Conservation (phyloP, 1,284 basidiomycete genomes). For the Boletus sp. region DNA sequence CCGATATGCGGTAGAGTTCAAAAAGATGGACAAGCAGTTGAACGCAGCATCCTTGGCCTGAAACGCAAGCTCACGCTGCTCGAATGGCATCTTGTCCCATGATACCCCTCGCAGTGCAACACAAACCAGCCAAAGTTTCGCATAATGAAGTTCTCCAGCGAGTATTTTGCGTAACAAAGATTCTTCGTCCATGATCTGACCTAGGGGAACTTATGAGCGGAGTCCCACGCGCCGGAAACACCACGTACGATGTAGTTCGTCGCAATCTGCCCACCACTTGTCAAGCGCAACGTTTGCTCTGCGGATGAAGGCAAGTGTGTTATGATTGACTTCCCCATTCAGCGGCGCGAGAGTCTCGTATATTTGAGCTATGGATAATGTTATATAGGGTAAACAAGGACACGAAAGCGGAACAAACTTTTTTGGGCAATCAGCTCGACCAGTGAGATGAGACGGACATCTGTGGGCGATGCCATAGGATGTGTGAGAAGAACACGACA, state of each 20-base stretch:
- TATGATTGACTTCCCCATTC: conserved; percentile 82
- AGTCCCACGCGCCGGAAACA: neutral
- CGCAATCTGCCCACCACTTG: conserved; percentile 87
- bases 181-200: conserved; percentile 78
- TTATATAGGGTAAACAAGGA: conserved; percentile 11
- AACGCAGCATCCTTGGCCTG: conserved; percentile 90
- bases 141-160: conserved; percentile 83
- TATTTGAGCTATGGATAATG: conserved; percentile 64
- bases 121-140: conserved; percentile 91
- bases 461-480: conserved; percentile 83
- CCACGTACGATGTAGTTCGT: conserved; percentile 69
- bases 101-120: conserved; percentile 85
- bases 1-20: conserved; percentile 76
- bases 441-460: conserved; percentile 81
- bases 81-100: conserved; percentile 93
- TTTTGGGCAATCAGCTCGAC: conserved; percentile 91
- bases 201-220: conserved; percentile 35
- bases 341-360: conserved; percentile 84
- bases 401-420: conserved; percentile 44
- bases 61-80: conserved; percentile 90
- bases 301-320: conserved; percentile 81
- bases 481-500: conserved; percentile 79
- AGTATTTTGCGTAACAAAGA: conserved; percentile 82
- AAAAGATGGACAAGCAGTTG: conserved; percentile 76
- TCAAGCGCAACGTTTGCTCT: conserved; percentile 81